These are phyloP conservation scores for Leccinum imitatum DNA, from an alignment of 768 basidiomycete species.

Conservation along the genomic window DNA sequence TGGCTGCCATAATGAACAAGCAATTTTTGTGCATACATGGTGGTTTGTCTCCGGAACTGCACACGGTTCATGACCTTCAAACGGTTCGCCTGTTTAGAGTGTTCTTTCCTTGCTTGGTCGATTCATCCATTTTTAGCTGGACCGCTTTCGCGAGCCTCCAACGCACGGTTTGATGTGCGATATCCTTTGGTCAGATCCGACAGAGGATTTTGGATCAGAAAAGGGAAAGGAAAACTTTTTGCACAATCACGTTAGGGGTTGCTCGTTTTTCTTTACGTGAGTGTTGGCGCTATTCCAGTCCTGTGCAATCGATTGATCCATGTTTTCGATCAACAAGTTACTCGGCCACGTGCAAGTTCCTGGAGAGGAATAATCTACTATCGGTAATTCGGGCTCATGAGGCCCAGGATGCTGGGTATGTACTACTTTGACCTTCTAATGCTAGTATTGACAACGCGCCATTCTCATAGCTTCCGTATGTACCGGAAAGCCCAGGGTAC, in stretches of 20 bases:
- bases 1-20: slow-evolving; percentile 79
- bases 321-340: slow-evolving; percentile 45
- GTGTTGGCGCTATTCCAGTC: slow-evolving; percentile 15
- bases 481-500: slow-evolving; percentile 90
- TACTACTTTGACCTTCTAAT: slow-evolving; percentile 1
- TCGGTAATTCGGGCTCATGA: slow-evolving; percentile 95
- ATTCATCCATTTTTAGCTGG: slow-evolving; percentile 43
- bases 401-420: slow-evolving; percentile 93
- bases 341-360: slow-evolving; percentile 87
- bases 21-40: slow-evolving; percentile 79
- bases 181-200: slow-evolving; percentile 72
- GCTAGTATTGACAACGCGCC: neutral
- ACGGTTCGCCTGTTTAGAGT: slow-evolving; percentile 37
- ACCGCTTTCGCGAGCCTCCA: slow-evolving; percentile 72
- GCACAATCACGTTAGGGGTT: slow-evolving; percentile 73
- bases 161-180: slow-evolving; percentile 76
- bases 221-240: slow-evolving; percentile 64
- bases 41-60: slow-evolving; percentile 67
- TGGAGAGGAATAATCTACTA: slow-evolving; percentile 88
- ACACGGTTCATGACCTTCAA: slow-evolving; percentile 66
- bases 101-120: neutral
- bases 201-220: slow-evolving; percentile 71
- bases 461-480: slow-evolving; percentile 72
- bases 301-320: neutral
- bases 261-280: slow-evolving; percentile 75